These are phyloP conservation scores for Pleurozium schreberi DNA, from an alignment of 225 moss, liverwort and hornwort genomes.

Conservation along the genomic window DNA sequence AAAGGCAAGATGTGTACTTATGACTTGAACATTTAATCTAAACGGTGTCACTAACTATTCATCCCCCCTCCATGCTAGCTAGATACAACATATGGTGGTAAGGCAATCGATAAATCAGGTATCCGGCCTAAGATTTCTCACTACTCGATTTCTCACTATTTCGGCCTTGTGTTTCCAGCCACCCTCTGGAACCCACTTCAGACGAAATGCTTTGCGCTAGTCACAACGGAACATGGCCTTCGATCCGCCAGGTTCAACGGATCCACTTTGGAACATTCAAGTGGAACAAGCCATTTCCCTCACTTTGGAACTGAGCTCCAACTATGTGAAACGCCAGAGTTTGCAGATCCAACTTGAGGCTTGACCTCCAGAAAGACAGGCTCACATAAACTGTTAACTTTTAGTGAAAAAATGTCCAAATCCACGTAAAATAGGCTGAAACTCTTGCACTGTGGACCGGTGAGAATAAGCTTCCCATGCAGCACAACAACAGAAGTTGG, in stretches of 20 bases:
- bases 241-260: conserved; percentile 49
- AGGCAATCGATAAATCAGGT: background rate
- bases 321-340: conserved; percentile 17
- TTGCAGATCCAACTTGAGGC: conserved; percentile 31
- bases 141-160: no score
- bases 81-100: background rate
- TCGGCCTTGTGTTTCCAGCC: conserved; percentile 69
- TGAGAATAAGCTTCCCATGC: background rate
- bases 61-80: background rate
- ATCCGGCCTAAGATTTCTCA: background rate
- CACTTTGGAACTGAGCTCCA: no score
- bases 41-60: background rate
- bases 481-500: background rate
- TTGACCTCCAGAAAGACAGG: conserved; percentile 38
- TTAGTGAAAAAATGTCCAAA: background rate
- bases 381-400: background rate
- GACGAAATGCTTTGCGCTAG: conserved; percentile 45
- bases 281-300: conserved; percentile 27
- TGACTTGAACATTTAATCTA: background rate
- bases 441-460: background rate
- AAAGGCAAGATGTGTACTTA: background rate
- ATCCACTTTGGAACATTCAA: conserved; percentile 61
- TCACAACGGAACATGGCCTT: conserved; percentile 55
- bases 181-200: conserved; percentile 76
- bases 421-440: background rate